These are phyloP conservation scores for Thymus quinquecostatus DNA, from an alignment of 257 asterid species.

Conservation along the genomic window DNA sequence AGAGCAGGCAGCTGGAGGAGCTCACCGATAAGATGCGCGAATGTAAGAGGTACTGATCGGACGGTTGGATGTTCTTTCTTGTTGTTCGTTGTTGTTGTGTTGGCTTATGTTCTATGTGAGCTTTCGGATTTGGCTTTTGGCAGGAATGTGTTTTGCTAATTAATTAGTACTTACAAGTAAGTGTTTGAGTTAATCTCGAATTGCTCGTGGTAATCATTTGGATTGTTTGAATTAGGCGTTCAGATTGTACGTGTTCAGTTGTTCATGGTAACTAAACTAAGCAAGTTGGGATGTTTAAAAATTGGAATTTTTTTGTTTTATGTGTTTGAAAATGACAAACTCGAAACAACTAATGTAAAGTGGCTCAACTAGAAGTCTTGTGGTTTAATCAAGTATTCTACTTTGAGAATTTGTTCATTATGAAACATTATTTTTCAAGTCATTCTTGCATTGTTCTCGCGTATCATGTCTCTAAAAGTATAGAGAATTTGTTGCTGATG, in stretches of 20 bases:
- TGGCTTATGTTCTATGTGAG: slow-evolving; percentile 19
- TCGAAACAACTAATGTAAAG: not conserved
- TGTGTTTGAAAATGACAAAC: slow-evolving; percentile 9
- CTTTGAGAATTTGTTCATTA: not conserved
- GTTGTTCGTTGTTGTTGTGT: slow-evolving; percentile 16
- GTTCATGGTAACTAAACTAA: not conserved
- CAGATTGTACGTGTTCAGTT: slow-evolving; percentile 14
- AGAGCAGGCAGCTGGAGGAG: slow-evolving; percentile 96
- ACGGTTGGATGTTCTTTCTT: not conserved
- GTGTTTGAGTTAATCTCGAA: slow-evolving; percentile 5
- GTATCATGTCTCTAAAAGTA: not conserved
- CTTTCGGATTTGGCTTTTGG: slow-evolving; percentile 18
- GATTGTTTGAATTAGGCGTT: slow-evolving; percentile 19
- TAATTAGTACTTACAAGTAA: not conserved
- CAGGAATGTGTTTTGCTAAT: not conserved
- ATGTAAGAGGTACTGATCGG: slow-evolving; percentile 78
- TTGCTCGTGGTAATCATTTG: slow-evolving; percentile 10
- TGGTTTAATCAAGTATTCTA: slow-evolving; percentile 8
- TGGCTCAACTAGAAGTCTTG: not conserved
- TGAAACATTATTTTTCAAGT: not conserved
- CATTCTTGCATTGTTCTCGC: slow-evolving; percentile 19
- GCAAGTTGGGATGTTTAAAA: not conserved
- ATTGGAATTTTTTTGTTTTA: not conserved
- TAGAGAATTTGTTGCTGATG: slow-evolving; percentile 10
- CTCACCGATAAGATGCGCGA: slow-evolving; percentile 97